Base-by-base conservation (phyloP, 345 rosid genomes). In the Acer saccharum region DNA sequence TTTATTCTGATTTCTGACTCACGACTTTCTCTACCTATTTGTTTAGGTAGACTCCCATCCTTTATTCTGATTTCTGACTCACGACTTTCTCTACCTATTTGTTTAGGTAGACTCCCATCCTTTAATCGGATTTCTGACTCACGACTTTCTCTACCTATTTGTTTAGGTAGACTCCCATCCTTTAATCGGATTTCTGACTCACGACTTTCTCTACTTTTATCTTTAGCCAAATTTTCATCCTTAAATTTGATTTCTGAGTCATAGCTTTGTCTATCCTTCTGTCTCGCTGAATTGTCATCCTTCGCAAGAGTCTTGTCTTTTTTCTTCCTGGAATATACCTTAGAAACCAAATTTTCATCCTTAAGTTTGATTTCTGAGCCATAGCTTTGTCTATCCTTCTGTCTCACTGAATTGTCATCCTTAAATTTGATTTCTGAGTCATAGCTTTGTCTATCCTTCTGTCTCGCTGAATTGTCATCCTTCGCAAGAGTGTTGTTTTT, bases 131-230 rank as follows among this genome's bases (percentile, higher is more conserved):
- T 82, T 75, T 77, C 82, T 25, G 82, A 73, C 69, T 73, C 83
- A 73, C 55, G 69, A 77, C 54, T 43, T 72, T 79, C 75, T 76
- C 78, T 84, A 48, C 50, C 80, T 35, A 50, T 81, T 3, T 71
- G 71, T 68, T 64, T 77, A 71, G 20, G 62, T 13, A 72, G 61
- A 64, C 61, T 74, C 61, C 62, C 86, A 81, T 80, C 77, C 83
- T 77, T 89, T 82, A 83, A 81, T 81, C 83, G 88, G 61, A 78
- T 83, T 79, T 78, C 83, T 10, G 83, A 74, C 73, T 76, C 81
- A 74, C 57, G 69, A 76, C 17, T 32, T 72, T 80, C 75, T 78
- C 79, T 84, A 54, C 20, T 78, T 50, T 55, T 83, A 3, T 68
- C 35, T 73, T 69, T 76, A 74, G 39, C 57, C 20, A 71, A 64